phyloP scores from a whole-genome alignment of 202 grass and related monocot species.

The Digitaria exilis region DNA sequence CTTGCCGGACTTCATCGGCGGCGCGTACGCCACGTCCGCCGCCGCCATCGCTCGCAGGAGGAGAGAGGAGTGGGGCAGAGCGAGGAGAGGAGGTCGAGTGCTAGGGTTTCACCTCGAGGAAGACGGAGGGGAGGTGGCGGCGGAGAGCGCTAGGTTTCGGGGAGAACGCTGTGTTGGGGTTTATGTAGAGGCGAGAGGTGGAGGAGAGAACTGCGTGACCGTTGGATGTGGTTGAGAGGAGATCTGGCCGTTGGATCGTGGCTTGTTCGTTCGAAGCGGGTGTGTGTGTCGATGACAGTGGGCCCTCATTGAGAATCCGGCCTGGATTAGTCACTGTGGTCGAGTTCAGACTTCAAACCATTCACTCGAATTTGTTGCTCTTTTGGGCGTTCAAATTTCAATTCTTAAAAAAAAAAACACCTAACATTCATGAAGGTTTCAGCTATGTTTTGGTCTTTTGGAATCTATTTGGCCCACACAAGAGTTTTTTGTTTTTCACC shows the following conservation, averaged over 20 bases:
- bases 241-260: conserved; percentile 12
- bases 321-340: neutral
- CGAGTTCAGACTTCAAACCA: neutral
- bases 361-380: neutral
- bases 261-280: neutral
- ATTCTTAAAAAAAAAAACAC: too few relatives aligned
- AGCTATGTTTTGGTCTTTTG: too few relatives aligned
- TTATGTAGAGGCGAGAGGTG: conserved; percentile 43
- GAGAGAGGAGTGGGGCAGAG: neutral
- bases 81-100: too few relatives aligned
- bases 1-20: conserved; percentile 80
- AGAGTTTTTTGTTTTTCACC: neutral
- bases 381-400: neutral
- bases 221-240: conserved; percentile 17
- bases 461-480: neutral
- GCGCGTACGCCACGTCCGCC: conserved; percentile 53
- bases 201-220: neutral
- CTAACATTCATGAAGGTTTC: too few relatives aligned
- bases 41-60: conserved; percentile 41
- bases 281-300: neutral
- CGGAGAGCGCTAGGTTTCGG: conserved; percentile 35
- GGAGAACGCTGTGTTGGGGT: neutral
- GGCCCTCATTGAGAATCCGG: neutral
- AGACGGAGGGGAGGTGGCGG: conserved; percentile 32
- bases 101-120: conserved; percentile 44